Evolutionary conservation across 106 monocot genomes (phyloP).

Genomic region (Apostasia shenzhenica): DNA sequence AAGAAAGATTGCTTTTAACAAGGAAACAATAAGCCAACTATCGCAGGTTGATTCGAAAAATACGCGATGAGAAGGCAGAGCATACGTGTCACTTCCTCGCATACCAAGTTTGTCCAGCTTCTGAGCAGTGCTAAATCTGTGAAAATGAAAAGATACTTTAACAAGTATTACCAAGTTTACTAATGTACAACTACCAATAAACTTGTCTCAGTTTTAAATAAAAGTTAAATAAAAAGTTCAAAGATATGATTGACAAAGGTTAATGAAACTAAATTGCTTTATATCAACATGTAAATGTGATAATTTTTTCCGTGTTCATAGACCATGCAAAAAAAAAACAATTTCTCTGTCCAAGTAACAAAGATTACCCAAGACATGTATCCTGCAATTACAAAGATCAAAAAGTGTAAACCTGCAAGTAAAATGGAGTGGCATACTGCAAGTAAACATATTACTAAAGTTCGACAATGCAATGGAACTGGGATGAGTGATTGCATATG

Average conservation of each 20-base stretch:
- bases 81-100: slow-evolving; percentile 98
- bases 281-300: too few species aligned
- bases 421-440: background rate
- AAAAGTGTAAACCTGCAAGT: background rate
- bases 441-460: background rate
- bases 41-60: background rate
- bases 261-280: too few species aligned
- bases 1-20: background rate
- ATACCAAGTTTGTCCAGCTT: slow-evolving; percentile 97
- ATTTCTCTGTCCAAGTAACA: background rate
- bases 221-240: too few species aligned
- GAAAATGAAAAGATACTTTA: slow-evolving; percentile 2
- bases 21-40: background rate
- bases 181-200: too few species aligned
- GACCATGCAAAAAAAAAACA: background rate
- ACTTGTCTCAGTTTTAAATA: too few species aligned
- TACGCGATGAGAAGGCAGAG: slow-evolving; percentile 9
- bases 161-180: too few species aligned
- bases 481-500: background rate
- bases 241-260: too few species aligned
- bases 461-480: background rate
- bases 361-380: background rate
- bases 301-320: too few species aligned
- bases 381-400: too few species aligned
- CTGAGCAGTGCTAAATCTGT: slow-evolving; percentile 92